Evolutionary conservation across 2,329 filamentous ascomycete genomes (phyloP).

Genomic region (Sarocladiaceae sp.): DNA sequence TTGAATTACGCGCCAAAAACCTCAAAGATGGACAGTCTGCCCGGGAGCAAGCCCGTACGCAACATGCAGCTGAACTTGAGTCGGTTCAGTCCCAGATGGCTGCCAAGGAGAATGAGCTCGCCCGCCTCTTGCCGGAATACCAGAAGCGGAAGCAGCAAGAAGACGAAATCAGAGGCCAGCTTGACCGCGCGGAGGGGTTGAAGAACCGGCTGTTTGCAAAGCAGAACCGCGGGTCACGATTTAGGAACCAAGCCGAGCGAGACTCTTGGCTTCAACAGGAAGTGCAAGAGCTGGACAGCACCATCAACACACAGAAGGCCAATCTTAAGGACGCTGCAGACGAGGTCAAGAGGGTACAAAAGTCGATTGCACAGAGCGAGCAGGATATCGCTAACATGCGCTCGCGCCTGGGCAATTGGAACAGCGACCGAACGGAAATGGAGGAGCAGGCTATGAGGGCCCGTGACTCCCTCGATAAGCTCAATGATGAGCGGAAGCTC

Average conservation of each 20-base stretch:
- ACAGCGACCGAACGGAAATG: conserved; percentile 64
- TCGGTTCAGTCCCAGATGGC: conserved; percentile 68
- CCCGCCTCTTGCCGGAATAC: conserved; percentile 69
- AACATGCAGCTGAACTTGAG: conserved; percentile 66
- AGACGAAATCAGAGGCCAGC: conserved; percentile 58
- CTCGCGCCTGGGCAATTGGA: conserved; percentile 70
- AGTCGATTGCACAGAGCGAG: conserved; percentile 66
- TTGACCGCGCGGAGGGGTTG: conserved; percentile 69
- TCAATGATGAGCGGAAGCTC: conserved; percentile 81
- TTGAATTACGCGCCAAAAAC: conserved; percentile 77
- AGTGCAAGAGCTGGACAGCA: conserved; percentile 71
- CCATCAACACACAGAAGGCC: conserved; percentile 73
- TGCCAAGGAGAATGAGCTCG: conserved; percentile 69
- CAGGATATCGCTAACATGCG: conserved; percentile 64
- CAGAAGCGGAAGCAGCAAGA: conserved; percentile 69
- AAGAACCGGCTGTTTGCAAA: conserved; percentile 82
- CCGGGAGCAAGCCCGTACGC: conserved; percentile 64
- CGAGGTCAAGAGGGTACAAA: conserved; percentile 67
- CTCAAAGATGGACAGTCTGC: conserved; percentile 77
- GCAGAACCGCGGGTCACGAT: conserved; percentile 81
- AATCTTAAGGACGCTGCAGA: conserved; percentile 80
- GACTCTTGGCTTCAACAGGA: conserved; percentile 77
- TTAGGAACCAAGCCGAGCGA: conserved; percentile 80
- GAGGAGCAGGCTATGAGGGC: conserved; percentile 69
- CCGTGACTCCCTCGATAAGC: conserved; percentile 68